Evolutionary conservation across 768 basidiomycete genomes (phyloP).

Genomic region (Clitopilus hobsonii): DNA sequence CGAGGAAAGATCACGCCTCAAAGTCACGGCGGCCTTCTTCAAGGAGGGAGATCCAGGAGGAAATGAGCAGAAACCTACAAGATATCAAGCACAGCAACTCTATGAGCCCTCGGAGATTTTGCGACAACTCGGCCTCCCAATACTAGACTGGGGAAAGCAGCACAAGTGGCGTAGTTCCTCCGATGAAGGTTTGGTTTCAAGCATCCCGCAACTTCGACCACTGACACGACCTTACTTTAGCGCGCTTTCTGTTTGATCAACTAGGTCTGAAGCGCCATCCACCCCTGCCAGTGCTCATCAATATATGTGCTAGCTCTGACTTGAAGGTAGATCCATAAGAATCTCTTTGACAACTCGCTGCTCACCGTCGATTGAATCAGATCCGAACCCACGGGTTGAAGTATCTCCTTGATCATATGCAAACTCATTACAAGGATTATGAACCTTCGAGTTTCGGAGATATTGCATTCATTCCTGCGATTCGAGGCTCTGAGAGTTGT

Average conservation of each 20-base stretch:
- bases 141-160: slow-evolving; percentile 83
- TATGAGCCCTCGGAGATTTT: slow-evolving; percentile 82
- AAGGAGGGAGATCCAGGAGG: slow-evolving; percentile 36
- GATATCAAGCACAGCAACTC: slow-evolving; percentile 66
- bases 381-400: slow-evolving; percentile 62
- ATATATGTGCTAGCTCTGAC: slow-evolving; percentile 60
- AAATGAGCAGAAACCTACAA: slow-evolving; percentile 26
- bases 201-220: no score
- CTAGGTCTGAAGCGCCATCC: slow-evolving; percentile 69
- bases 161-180: slow-evolving; percentile 77
- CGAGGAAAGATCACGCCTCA: slow-evolving; percentile 45
- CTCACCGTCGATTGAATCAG: slow-evolving; percentile 8
- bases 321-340: slow-evolving; percentile 19
- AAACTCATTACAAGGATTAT: slow-evolving; percentile 55
- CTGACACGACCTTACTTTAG: slow-evolving; percentile 32
- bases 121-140: slow-evolving; percentile 67
- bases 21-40: slow-evolving; percentile 75
- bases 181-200: slow-evolving; percentile 96
- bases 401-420: slow-evolving; percentile 77
- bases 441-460: slow-evolving; percentile 48
- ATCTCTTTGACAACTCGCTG: background rate
- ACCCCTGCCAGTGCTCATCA: slow-evolving; percentile 58
- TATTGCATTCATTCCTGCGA: slow-evolving; percentile 76
- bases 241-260: slow-evolving; percentile 67
- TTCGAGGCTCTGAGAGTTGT: slow-evolving; percentile 43